Conservation (phyloP, 768 basidiomycete species). For the Harrya chromipes region DNA sequence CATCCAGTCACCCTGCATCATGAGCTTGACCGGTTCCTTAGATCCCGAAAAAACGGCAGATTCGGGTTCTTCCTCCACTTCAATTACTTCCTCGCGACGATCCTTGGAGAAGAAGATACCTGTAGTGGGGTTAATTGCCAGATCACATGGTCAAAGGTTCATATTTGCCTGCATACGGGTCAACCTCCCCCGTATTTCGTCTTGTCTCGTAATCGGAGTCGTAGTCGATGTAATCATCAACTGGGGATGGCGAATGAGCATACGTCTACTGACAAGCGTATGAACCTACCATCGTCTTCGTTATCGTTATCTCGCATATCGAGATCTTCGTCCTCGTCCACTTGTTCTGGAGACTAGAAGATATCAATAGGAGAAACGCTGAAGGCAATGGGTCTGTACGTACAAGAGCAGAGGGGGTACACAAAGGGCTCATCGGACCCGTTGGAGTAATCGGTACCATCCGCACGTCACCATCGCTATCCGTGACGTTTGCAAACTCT, state of each 20-base stretch:
- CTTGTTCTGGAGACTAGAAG: conserved; percentile 59
- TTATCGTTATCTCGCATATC: conserved; percentile 47
- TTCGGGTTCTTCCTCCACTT: conserved; percentile 81
- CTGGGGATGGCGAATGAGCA: conserved; percentile 25
- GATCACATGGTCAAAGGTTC: background rate
- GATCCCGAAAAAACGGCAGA: conserved; percentile 39
- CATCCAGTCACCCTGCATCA: conserved; percentile 96
- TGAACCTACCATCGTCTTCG: conserved; percentile 48
- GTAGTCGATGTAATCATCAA: conserved; percentile 70
- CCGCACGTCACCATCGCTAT: conserved; percentile 47
- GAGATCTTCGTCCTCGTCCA: conserved; percentile 47
- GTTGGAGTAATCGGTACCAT: conserved; percentile 35
- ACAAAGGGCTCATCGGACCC: conserved; percentile 28
- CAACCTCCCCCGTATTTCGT: conserved; percentile 54
- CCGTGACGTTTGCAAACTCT: conserved; percentile 71
- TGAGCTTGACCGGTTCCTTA: conserved; percentile 53
- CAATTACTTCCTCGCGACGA: conserved; percentile 86
- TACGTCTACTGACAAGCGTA: background rate
- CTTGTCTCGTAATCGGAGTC: conserved; percentile 72
- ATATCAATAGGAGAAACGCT: background rate
- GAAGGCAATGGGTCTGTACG: background rate
- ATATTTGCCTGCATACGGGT: conserved; percentile 80
- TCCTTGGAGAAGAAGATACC: conserved; percentile 96
- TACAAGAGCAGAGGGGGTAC: conserved; percentile 25
- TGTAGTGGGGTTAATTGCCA: conserved; percentile 26